Evolutionary conservation across 2,329 filamentous ascomycete species (phyloP), one percentile per base, ranked within the genome.

Genomic region (Clonostachys rosea): DNA sequence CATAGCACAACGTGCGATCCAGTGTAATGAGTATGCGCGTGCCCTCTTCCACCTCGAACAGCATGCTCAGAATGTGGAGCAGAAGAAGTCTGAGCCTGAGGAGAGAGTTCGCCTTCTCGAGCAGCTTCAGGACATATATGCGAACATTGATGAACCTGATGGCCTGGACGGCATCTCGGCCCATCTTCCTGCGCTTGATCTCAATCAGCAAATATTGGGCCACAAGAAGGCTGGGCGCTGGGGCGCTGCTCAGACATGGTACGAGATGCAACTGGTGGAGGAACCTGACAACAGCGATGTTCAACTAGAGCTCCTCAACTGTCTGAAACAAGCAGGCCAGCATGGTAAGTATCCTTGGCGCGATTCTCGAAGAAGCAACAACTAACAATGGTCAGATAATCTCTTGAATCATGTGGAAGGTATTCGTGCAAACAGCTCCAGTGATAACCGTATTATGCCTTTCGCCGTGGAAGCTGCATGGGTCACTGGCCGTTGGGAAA

Each of bases 201-300:
- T 96, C 44, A 88, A 96, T 50, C 92, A 96, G 62, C 91, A 97
- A 62, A 87, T 96, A 34, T 75, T 96, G 47, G 90, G 95, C 57
- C 91, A 99, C 67, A 83, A 88, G 48, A 97, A 96, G 64, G 89
- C 91, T 17, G 94, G 94, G 5, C 79, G 91, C 52, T 99, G 94
- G 91, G 86, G 89, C 14, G 89, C 92, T 45, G 94, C 91, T 20
- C 94, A 97, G 67, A 95, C 89, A 52, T 99, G 95, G 94, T 97
- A 96, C 64, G 91, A 99, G 62, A 84, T 96, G 53, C 86, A 91
- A 52, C 75, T 97, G 34, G 85, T 87, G 4, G 84, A 94, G 56
- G 78, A 86, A 42, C 91, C 92, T 0, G 75, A 85, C 46, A 86
- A 95, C 59, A 63, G 79, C 16, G 87, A 95, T 48, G 77, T 88